Evolutionary conservation across 1,139 yeast genomes (phyloP), one percentile per base, ranked within the genome.

Genomic region (Magnusiomyces tetraspermus): DNA sequence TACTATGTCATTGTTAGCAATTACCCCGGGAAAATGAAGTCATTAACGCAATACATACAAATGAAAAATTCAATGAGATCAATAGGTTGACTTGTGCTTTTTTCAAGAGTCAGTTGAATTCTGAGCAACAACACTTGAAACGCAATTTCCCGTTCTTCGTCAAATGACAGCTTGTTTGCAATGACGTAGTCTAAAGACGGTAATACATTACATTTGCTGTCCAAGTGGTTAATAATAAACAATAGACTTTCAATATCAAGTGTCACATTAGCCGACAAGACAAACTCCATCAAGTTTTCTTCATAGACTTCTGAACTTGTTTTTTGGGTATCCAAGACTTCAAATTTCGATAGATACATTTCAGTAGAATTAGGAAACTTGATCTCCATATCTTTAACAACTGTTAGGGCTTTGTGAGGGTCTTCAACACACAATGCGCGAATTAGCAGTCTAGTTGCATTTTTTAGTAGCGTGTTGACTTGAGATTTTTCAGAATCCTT

Each of bases 351-450:
- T 8, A 54, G 43, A 45, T 50, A 54, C 2, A 53, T 54, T 28
- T 54, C 57, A 30, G 51, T 50, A 40, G 52, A 30, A 45, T 51
- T 51, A 26, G 57, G 57, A 26, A 52, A 52, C 3, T 45, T 52
- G 41, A 50, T 48, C 48, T 54, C 57, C 44, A 54, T 22, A 33
- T 54, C 55, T 40, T 54, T 54, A 33, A 54, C 57, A 40, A 54
- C 50, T 15, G 55, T 30, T 26, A 45, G 43, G 3, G 57, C 57
- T 30, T 46, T 48, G 19, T 50, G 51, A 46, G 57, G 55, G 23
- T 43, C 43, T 5, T 50, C 50, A 15, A 41, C 42, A 44, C 57
- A 54, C 22, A 54, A 41, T 1, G 57, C 50, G 17, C 55, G 44
- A 24, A 54, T 53, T 46, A 48, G 23, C 26, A 54, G 33, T 17